phyloP scores from a whole-genome alignment of 2,329 filamentous ascomycete genomes.

The Xylariaceae sp. region DNA sequence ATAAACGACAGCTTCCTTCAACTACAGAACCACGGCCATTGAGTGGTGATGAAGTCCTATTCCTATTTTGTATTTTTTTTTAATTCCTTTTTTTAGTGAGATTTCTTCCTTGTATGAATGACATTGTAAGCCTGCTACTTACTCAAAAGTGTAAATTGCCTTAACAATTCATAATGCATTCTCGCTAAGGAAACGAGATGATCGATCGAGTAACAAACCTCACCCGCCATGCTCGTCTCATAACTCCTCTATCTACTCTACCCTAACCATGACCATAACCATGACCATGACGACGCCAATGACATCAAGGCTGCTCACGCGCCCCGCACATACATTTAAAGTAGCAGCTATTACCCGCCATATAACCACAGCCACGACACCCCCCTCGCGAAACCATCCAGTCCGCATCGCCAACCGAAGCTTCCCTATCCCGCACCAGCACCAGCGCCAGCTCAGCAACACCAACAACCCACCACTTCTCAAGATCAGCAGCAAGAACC shows the following conservation, averaged over 20 bases:
- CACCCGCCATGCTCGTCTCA: background rate
- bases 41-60: no score
- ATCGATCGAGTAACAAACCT: no score
- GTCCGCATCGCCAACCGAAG: background rate
- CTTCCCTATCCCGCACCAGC: conserved; percentile 4
- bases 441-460: conserved; percentile 39
- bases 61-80: no score
- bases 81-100: no score
- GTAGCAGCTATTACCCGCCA: background rate
- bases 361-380: background rate
- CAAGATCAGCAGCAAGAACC: conserved; percentile 54
- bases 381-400: background rate
- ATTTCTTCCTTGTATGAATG: no score
- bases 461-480: conserved; percentile 39
- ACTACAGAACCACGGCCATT: no score
- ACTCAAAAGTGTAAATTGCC: no score
- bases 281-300: no score
- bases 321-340: background rate
- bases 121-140: no score
- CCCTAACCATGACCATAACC: conserved; percentile 15
- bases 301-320: conserved; percentile 5
- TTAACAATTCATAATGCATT: no score
- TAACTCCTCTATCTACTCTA: background rate
- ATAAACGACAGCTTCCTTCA: no score
- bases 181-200: no score